Percentiles rank a stretch among this genome's conserved stretches.
Evolutionary conservation across 1,284 basidiomycete species (phyloP).

Genomic region (Leucoagaricus sp.): DNA sequence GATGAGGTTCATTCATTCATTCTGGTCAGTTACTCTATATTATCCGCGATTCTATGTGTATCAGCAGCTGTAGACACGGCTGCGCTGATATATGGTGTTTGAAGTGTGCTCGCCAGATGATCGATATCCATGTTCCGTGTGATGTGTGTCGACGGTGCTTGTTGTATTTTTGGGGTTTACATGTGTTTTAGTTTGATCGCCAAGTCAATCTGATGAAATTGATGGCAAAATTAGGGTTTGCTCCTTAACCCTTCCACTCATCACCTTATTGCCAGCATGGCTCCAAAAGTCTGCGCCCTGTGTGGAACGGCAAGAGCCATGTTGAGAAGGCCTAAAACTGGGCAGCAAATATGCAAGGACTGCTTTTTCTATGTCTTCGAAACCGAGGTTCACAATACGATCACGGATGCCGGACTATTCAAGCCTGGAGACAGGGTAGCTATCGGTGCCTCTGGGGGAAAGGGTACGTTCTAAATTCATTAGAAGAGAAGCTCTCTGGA

Average conservation of each 20-base stretch:
- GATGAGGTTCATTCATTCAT: constrained; percentile 4
- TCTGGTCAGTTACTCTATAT: not conserved
- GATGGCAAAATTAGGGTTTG: not conserved
- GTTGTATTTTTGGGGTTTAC: not conserved
- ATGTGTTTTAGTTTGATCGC: constrained; percentile 6
- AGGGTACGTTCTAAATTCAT: constrained; percentile 58
- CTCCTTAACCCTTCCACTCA: not conserved
- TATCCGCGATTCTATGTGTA: not conserved
- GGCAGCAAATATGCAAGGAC: constrained; percentile 93
- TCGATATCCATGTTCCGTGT: not conserved
- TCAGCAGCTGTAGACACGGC: constrained; percentile 1
- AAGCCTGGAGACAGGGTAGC: constrained; percentile 92
- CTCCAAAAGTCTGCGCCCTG: constrained; percentile 70
- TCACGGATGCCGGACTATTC: constrained; percentile 81
- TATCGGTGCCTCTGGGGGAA: constrained; percentile 97
- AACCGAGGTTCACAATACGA: constrained; percentile 97
- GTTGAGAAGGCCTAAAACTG: constrained; percentile 94
- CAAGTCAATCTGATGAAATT: constrained; percentile 5
- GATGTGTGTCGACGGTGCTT: not conserved
- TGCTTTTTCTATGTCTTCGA: constrained; percentile 99
- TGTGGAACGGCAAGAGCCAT: constrained; percentile 83
- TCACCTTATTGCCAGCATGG: constrained; percentile 52
- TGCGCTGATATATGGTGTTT: not conserved
- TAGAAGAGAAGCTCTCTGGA: not conserved
- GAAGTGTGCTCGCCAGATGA: not conserved